Conservation (phyloP, 495 filamentous ascomycete species). For the Extremus antarcticus region DNA sequence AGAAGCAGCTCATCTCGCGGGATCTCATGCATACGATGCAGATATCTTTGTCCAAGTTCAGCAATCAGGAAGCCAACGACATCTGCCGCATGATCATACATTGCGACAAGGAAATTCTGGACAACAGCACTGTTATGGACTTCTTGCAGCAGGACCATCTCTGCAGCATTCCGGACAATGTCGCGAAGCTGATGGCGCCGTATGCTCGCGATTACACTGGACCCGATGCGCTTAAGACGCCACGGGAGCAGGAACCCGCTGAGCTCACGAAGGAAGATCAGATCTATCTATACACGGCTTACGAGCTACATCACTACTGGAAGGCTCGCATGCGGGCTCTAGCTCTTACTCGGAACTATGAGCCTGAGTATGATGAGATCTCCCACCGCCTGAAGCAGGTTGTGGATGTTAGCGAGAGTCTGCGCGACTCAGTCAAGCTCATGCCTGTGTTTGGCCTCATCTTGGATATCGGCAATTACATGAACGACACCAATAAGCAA, state of each 20-base stretch:
- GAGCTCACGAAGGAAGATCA: slow-evolving; percentile 93
- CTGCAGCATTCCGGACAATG: slow-evolving; percentile 83
- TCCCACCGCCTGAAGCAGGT: slow-evolving; percentile 70
- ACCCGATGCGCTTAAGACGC: slow-evolving; percentile 65
- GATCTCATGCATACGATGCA: slow-evolving; percentile 87
- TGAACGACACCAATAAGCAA: slow-evolving; percentile 99
- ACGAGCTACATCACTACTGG: slow-evolving; percentile 96
- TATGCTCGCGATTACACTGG: slow-evolving; percentile 96
- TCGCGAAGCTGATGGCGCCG: slow-evolving; percentile 79
- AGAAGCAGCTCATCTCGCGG: slow-evolving; percentile 92
- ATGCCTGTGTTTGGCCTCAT: slow-evolving; percentile 96
- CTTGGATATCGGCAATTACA: slow-evolving; percentile 96
- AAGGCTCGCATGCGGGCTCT: slow-evolving; percentile 92
- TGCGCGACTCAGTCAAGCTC: slow-evolving; percentile 79
- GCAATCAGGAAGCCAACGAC: slow-evolving; percentile 64
- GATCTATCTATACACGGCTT: slow-evolving; percentile 86
- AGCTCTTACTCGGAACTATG: slow-evolving; percentile 70
- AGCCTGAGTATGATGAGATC: slow-evolving; percentile 84
- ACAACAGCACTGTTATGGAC: slow-evolving; percentile 93
- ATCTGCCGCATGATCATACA: slow-evolving; percentile 89
- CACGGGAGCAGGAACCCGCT: slow-evolving; percentile 72
- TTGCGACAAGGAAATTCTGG: slow-evolving; percentile 82
- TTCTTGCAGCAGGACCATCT: slow-evolving; percentile 88
- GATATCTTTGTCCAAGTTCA: slow-evolving; percentile 86
- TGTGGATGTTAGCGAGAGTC: slow-evolving; percentile 72